phyloP scores from a whole-genome alignment of 257 asterid species.

The Jasminum sambac region DNA sequence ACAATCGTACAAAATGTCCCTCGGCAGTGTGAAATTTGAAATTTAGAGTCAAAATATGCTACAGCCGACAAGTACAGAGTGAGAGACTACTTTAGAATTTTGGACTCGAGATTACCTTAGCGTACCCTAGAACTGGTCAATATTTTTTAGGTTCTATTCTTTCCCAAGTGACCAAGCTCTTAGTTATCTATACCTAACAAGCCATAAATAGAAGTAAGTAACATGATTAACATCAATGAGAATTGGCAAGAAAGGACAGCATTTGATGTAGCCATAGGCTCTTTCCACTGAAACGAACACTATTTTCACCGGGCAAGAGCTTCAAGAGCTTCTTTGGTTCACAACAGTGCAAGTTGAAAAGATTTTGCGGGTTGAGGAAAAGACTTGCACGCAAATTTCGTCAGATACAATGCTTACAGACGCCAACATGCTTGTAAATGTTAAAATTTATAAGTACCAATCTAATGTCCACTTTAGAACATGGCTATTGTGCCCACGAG shows the following conservation, averaged over 20 bases:
- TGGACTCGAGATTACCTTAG: no score
- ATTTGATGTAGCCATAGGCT: slow-evolving; percentile 11
- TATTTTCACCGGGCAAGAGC: neutral
- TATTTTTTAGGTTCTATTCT: no score
- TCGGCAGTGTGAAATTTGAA: no score
- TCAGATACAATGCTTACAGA: neutral
- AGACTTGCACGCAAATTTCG: neutral
- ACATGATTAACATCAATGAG: neutral
- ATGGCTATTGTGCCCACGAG: no score
- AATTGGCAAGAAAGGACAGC: slow-evolving; percentile 13
- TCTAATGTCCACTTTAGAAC: neutral
- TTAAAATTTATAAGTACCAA: neutral
- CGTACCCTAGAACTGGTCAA: no score
- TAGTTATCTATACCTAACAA: no score
- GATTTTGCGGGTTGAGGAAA: neutral
- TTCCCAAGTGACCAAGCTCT: no score
- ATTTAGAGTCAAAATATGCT: no score
- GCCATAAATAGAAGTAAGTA: neutral
- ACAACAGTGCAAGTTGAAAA: neutral
- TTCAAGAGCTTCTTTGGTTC: neutral
- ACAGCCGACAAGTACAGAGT: no score
- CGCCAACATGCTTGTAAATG: neutral
- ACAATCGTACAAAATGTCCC: no score
- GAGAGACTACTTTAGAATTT: no score
- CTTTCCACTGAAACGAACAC: neutral